A percentile compares a stretch with the other conserved stretches of the same genome.
These are phyloP conservation scores for Grifola frondosa DNA, from an alignment of 1,284 basidiomycete genomes.

Conservation along the genomic window DNA sequence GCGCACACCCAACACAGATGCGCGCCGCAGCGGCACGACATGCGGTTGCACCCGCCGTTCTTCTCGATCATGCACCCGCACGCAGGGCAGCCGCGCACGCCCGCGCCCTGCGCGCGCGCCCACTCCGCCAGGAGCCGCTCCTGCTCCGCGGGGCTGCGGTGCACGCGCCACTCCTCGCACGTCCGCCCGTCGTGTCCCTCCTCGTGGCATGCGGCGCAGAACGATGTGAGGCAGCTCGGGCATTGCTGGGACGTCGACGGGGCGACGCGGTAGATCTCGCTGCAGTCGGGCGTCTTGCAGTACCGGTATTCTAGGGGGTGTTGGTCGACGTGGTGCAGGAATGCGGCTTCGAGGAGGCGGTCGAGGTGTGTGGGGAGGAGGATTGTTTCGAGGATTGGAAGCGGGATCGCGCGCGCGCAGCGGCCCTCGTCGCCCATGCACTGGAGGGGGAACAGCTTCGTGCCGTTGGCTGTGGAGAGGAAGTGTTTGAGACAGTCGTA, in stretches of 20 bases:
- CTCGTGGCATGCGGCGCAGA: slow-evolving; percentile 41
- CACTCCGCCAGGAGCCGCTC: slow-evolving; percentile 28
- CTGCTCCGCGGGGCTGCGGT: slow-evolving; percentile 43
- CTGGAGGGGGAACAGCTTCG: slow-evolving; percentile 46
- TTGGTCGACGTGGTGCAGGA: slow-evolving; percentile 43
- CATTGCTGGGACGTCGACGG: slow-evolving; percentile 36
- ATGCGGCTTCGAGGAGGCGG: slow-evolving; percentile 44
- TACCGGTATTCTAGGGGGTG: slow-evolving; percentile 48
- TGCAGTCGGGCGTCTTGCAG: slow-evolving; percentile 58
- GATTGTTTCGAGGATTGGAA: slow-evolving; percentile 49
- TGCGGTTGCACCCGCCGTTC: slow-evolving; percentile 32
- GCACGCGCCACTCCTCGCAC: slow-evolving; percentile 42
- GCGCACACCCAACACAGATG: slow-evolving; percentile 27
- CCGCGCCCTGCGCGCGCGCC: slow-evolving; percentile 29
- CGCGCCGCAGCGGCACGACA: slow-evolving; percentile 25
- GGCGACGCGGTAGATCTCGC: slow-evolving; percentile 49
- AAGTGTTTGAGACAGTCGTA: slow-evolving; percentile 50
- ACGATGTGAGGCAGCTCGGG: slow-evolving; percentile 49
- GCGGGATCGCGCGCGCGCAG: slow-evolving; percentile 48
- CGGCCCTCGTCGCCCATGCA: slow-evolving; percentile 51
- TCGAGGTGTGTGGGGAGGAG: slow-evolving; percentile 43
- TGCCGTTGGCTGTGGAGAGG: slow-evolving; percentile 45
- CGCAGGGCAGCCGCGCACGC: slow-evolving; percentile 27
- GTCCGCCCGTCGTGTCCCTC: slow-evolving; percentile 49
- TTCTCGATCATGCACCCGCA: slow-evolving; percentile 29